Evolutionary conservation across 306 rosid genomes (phyloP).

Genomic region (Pachyrhizus erosus): DNA sequence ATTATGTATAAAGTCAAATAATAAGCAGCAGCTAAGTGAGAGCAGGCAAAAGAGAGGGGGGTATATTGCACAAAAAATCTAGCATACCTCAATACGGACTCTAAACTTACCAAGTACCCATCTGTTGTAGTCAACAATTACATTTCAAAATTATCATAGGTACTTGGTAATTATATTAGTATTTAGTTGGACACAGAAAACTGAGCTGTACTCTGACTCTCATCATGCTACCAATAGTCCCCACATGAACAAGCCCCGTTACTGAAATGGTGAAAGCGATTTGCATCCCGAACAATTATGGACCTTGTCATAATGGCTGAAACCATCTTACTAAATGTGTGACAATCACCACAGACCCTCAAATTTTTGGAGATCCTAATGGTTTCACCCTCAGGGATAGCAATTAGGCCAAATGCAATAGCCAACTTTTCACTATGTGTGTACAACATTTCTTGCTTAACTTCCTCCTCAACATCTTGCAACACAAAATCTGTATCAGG

Average conservation of each 20-base stretch:
- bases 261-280: conserved; percentile 79
- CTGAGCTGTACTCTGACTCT: not conserved
- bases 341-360: conserved; percentile 88
- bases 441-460: conserved; percentile 65
- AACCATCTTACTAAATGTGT: conserved; percentile 69
- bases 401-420: conserved; percentile 73
- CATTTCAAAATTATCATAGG: conserved; percentile 15
- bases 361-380: conserved; percentile 82
- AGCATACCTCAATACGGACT: conserved; percentile 2
- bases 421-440: conserved; percentile 83
- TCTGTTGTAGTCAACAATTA: conserved; percentile 1
- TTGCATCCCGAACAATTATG: conserved; percentile 72
- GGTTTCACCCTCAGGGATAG: conserved; percentile 53
- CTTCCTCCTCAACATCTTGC: conserved; percentile 87
- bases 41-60: conserved; percentile 25
- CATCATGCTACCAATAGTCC: conserved; percentile 71
- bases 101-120: conserved; percentile 7
- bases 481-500: conserved; percentile 72
- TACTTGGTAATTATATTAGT: not conserved
- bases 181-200: conserved; percentile 7
- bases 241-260: conserved; percentile 75
- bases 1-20: not conserved
- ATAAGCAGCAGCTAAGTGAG: not conserved
- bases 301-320: conserved; percentile 59
- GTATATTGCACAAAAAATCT: conserved; percentile 13